These are phyloP conservation scores for Geosmithia flava DNA, from an alignment of 2,329 filamentous ascomycete species.

Conservation along the genomic window DNA sequence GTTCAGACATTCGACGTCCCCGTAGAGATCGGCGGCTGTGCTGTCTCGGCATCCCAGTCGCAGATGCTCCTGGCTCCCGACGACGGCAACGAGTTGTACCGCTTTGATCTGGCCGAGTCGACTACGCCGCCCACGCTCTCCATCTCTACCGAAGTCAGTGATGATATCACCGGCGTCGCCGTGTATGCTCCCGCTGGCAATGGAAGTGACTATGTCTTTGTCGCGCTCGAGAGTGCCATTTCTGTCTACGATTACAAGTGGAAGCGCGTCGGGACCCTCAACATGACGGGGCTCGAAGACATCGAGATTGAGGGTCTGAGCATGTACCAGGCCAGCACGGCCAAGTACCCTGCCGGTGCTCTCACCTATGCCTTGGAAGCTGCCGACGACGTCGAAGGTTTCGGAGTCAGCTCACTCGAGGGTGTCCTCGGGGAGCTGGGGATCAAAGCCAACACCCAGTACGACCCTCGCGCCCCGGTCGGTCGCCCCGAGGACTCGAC, in stretches of 20 bases:
- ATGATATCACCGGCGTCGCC: conserved; percentile 27
- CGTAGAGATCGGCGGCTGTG: conserved; percentile 29
- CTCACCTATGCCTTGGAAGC: conserved; percentile 25
- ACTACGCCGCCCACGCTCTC: conserved; percentile 20
- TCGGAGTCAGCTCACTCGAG: conserved; percentile 25
- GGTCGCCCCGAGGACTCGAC: conserved; percentile 10
- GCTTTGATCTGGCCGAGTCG: conserved; percentile 24
- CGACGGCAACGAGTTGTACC: conserved; percentile 22
- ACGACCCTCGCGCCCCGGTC: conserved; percentile 18
- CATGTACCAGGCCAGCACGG: conserved; percentile 23
- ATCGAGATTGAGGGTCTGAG: conserved; percentile 28
- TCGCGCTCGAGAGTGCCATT: conserved; percentile 22
- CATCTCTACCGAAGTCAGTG: conserved; percentile 18
- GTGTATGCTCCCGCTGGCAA: conserved; percentile 20
- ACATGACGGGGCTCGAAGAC: conserved; percentile 22
- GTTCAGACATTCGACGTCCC: conserved; percentile 27
- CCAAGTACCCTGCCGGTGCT: conserved; percentile 21
- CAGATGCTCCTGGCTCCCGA: conserved; percentile 26
- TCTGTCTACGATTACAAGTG: conserved; percentile 24
- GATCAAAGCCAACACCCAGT: conserved; percentile 22
- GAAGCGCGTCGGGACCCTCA: conserved; percentile 19
- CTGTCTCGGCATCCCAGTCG: conserved; percentile 20
- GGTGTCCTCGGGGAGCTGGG: conserved; percentile 16
- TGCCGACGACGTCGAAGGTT: conserved; percentile 22
- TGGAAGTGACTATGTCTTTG: conserved; percentile 23